Base-by-base conservation (phyloP, 805 yeast species). In the Blastobotrys parvus region DNA sequence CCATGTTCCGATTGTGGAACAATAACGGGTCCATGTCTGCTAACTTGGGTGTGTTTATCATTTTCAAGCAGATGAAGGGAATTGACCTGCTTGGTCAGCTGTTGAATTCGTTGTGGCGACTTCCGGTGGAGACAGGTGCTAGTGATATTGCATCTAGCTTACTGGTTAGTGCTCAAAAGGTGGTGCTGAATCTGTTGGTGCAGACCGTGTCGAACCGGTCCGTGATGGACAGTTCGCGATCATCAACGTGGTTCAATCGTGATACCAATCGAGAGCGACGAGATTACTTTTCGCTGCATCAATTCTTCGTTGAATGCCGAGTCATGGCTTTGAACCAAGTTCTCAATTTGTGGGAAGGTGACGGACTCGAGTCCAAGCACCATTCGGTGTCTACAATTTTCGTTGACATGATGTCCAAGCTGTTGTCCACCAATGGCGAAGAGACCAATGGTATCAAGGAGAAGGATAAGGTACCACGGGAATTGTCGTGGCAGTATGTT, bases 221-320 rank as follows among this genome's bases (percentile, higher is more conserved):
- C 11, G 48, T 59, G 15, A 41, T 60, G 17, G 65, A 59, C 33
- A 49, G 56, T n/a, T 39, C 50, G 0, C 54, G 58, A 25, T 46
- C 58, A 11, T 30, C 27, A 4, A 48, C 38, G 8, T n/a, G n/a
- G n/a, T 25, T 8, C 11, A 41, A 46, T 21, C 45, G 49, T 3
- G 31, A 59, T 25, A 38, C 47, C n/a, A 41, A 53, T 4, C 45
- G 51, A 17, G 57, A 52, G 27, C 40, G 45, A 7, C 53, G 57
- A 1, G 56, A 50, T 16, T 53, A 51, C 43, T 61, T 58, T 42
- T 47, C 50, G 23, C 52, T 56, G 2, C 44, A 44, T 8, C 63
- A 59, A 39, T 58, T 61, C 34, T 45, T 59, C 19, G 54, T 61
- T 18, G 64, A 61, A 42, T 47, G 56, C 25, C 56, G 60, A 2